Evolutionary conservation across 2,329 filamentous ascomycete species (phyloP).

Genomic region (Clonostachys byssicola): DNA sequence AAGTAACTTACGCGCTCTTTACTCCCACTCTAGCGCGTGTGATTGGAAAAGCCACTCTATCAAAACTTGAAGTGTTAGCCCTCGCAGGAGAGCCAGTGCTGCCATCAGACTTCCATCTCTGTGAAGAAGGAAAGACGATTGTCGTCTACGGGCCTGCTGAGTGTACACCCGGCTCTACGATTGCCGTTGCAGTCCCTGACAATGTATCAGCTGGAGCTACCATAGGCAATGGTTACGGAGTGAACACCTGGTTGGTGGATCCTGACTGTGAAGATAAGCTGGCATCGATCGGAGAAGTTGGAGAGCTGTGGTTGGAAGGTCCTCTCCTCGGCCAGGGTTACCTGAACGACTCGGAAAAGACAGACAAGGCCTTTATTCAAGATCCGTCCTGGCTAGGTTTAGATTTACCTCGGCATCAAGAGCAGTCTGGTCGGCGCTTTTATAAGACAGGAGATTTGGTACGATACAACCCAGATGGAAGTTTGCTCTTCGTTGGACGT

Average conservation of each 20-base stretch:
- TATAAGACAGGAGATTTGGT: not conserved
- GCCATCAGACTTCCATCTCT: constrained; percentile 4
- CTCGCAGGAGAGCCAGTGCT: constrained; percentile 7
- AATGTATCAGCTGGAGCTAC: not conserved
- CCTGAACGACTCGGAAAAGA: constrained; percentile 22
- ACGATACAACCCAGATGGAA: not conserved
- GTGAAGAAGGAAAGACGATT: constrained; percentile 3
- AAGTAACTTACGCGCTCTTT: constrained; percentile 3
- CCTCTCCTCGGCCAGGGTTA: constrained; percentile 42
- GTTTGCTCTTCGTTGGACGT: not conserved
- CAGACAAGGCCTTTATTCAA: constrained; percentile 12
- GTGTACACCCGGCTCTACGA: not conserved
- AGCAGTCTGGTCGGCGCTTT: not conserved
- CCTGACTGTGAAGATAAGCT: constrained; percentile 5
- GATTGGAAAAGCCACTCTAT: constrained; percentile 5
- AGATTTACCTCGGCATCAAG: not conserved
- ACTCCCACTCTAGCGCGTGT: constrained; percentile 10
- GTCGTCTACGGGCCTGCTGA: not conserved
- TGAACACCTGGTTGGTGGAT: constrained; percentile 10
- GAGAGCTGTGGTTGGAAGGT: constrained; percentile 9
- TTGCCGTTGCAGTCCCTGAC: constrained; percentile 23
- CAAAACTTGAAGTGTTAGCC: constrained; percentile 3
- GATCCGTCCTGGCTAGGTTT: constrained; percentile 1
- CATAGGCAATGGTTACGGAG: constrained; percentile 3
- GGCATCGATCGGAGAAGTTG: constrained; percentile 3